These are phyloP conservation scores for Linnemannia exigua DNA, from an alignment of 192 early-diverging fungal genomes.

Conservation along the genomic window DNA sequence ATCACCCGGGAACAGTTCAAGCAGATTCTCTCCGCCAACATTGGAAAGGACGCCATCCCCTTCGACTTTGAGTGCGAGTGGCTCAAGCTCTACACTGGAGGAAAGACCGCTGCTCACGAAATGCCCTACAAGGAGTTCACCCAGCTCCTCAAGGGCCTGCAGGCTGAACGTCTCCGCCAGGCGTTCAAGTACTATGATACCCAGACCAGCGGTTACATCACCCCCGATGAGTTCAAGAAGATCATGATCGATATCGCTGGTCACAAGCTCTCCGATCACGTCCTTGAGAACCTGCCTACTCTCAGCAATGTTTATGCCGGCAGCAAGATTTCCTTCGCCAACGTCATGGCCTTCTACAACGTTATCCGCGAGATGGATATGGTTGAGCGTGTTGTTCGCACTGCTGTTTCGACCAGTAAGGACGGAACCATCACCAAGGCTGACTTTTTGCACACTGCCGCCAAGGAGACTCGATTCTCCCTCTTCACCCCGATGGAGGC, in stretches of 20 bases:
- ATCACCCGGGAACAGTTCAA: slow-evolving; percentile 80
- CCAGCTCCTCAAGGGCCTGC: slow-evolving; percentile 78
- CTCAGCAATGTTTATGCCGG: slow-evolving; percentile 71
- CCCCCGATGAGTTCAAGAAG: slow-evolving; percentile 69
- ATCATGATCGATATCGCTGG: slow-evolving; percentile 74
- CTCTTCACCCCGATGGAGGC: slow-evolving; percentile 81
- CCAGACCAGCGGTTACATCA: slow-evolving; percentile 72
- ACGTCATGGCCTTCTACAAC: slow-evolving; percentile 74
- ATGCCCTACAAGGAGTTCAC: slow-evolving; percentile 79
- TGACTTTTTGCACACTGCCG: slow-evolving; percentile 72
- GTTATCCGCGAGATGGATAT: slow-evolving; percentile 76
- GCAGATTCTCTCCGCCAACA: slow-evolving; percentile 67
- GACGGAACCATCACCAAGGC: slow-evolving; percentile 72
- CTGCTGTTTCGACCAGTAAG: slow-evolving; percentile 60
- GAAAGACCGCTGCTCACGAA: slow-evolving; percentile 66
- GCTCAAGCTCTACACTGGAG: slow-evolving; percentile 78
- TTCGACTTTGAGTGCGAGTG: slow-evolving; percentile 81
- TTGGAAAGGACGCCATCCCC: slow-evolving; percentile 69
- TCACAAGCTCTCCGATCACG: slow-evolving; percentile 75
- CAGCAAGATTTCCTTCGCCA: slow-evolving; percentile 74
- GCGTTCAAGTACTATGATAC: slow-evolving; percentile 81
- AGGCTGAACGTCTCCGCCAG: slow-evolving; percentile 77
- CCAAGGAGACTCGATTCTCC: slow-evolving; percentile 69
- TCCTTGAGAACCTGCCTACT: slow-evolving; percentile 74
- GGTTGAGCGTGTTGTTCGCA: slow-evolving; percentile 73